These are phyloP conservation scores for Cercospora beticola DNA, from an alignment of 2,329 filamentous ascomycete genomes.

Conservation along the genomic window DNA sequence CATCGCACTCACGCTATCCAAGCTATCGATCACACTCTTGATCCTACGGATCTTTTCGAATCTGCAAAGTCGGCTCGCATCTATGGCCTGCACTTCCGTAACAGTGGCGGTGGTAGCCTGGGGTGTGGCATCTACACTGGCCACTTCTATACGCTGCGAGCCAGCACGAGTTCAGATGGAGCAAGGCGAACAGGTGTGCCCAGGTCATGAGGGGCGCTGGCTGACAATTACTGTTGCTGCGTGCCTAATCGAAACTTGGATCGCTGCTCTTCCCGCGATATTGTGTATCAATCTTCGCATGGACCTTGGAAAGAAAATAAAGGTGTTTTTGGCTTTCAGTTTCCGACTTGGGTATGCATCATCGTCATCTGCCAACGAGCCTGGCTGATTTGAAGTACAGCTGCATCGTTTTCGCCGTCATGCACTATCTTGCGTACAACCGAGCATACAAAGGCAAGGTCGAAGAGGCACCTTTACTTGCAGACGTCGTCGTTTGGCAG, in stretches of 20 bases:
- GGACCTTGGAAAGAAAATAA: neutral
- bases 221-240: neutral
- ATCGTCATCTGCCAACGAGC: neutral
- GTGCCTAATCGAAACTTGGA: neutral
- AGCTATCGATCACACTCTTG: neutral
- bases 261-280: neutral
- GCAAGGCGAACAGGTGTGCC: neutral
- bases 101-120: neutral
- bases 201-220: neutral
- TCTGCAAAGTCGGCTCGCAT: neutral
- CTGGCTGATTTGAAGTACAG: neutral
- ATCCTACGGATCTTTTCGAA: neutral
- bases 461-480: neutral
- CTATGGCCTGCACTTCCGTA: neutral
- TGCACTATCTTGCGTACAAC: neutral
- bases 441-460: neutral
- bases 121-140: neutral
- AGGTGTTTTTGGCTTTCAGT: neutral
- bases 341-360: neutral
- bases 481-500: slow-evolving; percentile 1
- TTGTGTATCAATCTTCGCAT: neutral
- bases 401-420: neutral
- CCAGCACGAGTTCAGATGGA: neutral
- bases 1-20: neutral
- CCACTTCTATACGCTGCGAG: neutral